Evolutionary conservation across 305 asterid genomes (phyloP).

Genomic region (Plantago coronopus): DNA sequence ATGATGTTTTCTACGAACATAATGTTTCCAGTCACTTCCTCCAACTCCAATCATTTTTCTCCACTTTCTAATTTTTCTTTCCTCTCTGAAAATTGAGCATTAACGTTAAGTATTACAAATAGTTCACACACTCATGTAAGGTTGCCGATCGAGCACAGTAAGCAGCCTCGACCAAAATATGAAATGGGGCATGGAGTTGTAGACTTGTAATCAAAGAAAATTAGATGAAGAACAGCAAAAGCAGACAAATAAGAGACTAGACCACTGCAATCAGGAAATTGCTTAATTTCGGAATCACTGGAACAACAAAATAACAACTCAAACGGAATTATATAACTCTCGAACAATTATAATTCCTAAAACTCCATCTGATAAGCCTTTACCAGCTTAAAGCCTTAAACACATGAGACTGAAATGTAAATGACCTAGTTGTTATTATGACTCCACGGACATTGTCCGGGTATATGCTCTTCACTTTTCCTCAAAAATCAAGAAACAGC

Average conservation of each 20-base stretch:
- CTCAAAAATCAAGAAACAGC: background rate
- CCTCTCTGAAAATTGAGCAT: constrained; percentile 1
- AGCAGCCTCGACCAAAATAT: background rate
- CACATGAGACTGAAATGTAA: background rate
- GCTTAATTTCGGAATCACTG: background rate
- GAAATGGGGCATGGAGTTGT: background rate
- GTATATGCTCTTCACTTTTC: background rate
- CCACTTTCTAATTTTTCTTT: constrained; percentile 5
- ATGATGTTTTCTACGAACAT: background rate
- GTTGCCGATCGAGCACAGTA: background rate
- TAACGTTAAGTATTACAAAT: background rate
- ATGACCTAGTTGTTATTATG: background rate
- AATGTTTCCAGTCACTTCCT: background rate
- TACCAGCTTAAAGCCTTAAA: constrained; percentile 1
- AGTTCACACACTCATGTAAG: background rate
- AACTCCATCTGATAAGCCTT: background rate
- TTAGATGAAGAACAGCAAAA: background rate
- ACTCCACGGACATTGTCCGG: background rate
- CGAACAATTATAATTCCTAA: background rate
- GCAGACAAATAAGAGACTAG: background rate
- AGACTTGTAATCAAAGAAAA: background rate
- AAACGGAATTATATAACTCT: too few species aligned
- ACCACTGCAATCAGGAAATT: too few species aligned
- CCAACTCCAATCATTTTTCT: constrained; percentile 13
- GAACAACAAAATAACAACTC: too few species aligned